Base-by-base conservation (phyloP, 768 basidiomycete genomes). In the Strobilomyces dryophilus region DNA sequence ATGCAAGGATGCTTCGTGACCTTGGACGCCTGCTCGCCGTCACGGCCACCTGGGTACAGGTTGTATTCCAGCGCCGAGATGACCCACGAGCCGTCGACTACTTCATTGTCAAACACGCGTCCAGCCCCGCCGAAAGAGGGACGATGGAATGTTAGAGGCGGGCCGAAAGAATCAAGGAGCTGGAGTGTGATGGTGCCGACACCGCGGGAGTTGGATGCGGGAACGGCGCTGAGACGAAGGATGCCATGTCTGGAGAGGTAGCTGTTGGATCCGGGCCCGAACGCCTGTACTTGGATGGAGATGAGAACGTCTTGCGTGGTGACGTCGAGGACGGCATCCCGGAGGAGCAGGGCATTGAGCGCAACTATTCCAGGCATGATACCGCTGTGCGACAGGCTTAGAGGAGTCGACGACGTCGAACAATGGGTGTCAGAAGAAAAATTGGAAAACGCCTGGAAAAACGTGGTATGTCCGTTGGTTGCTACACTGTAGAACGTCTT, bases 111-210 rank as follows among this genome's bases (percentile, higher is more conserved):
- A 35, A 62, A 57, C n/a, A 9, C 45, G 14, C 63, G 53, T 1
- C 63, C 55, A 10, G 43, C 29, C 1, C 60, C 62, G 4, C 56
- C 51, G 49, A 63, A 47, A n/a, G 63, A 53, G 3, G 55, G 53
- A 14, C 45, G 45, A 14, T 20, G 42, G 26, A 55, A 61, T 2
- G 3, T 11, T 6, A 1, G 11, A 17, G 41, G 12, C 4, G 17
- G 17, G 10, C 34, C 34, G 15, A 55, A 21, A 11, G 29, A 36
- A 44, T 60, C 45, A 2, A 52, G 31, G 4, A 20, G n/a, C 10
- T n/a, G 34, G 34, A 66, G 53, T 8, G 46, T 18, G 49, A 65
- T 44, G 5, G 39, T 27, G 20, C 63, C 63, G 7, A 51, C 15
- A 12, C 15, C 6, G 12, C 31, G 18, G 37, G n/a, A 4, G 15